Evolutionary conservation across 306 rosid species (phyloP).

Genomic region (Hippophae rhamnoides): DNA sequence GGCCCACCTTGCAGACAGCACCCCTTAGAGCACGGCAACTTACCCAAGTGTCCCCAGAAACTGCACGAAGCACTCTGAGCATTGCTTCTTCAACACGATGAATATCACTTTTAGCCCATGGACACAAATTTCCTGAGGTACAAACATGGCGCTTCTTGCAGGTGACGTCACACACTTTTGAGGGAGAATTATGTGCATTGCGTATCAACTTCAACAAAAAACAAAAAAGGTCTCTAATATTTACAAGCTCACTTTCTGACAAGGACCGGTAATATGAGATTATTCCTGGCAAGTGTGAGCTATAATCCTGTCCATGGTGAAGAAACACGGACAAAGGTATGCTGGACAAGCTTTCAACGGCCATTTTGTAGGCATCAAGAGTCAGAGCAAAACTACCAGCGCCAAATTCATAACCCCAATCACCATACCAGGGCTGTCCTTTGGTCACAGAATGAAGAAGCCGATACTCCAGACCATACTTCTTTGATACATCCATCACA

Average conservation of each 20-base stretch:
- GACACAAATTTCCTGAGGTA: constrained; percentile 32
- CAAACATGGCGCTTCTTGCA: constrained; percentile 37
- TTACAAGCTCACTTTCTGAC: constrained; percentile 52
- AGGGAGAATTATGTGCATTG: constrained; percentile 41
- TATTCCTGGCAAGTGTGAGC: constrained; percentile 43
- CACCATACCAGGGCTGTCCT: constrained; percentile 88
- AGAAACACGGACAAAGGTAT: constrained; percentile 54
- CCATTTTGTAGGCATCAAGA: constrained; percentile 47
- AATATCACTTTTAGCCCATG: constrained; percentile 56
- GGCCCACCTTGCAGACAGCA: constrained; percentile 67
- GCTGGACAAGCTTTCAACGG: constrained; percentile 59
- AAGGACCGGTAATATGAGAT: constrained; percentile 61
- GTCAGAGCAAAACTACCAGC: constrained; percentile 91
- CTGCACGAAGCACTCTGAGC: constrained; percentile 85
- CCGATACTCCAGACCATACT: constrained; percentile 83
- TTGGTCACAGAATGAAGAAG: constrained; percentile 68
- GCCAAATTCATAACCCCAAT: constrained; percentile 93
- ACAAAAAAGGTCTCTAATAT: constrained; percentile 62
- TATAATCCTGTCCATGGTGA: constrained; percentile 32
- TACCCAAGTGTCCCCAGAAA: constrained; percentile 82
- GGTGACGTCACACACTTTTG: constrained; percentile 28
- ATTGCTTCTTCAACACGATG: constrained; percentile 68
- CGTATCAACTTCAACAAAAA: constrained; percentile 56
- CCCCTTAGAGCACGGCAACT: constrained; percentile 68
- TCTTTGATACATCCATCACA: constrained; percentile 96